Evolutionary conservation across 1,139 yeast species (phyloP).

Genomic region (Suhomyces chickasaworum): DNA sequence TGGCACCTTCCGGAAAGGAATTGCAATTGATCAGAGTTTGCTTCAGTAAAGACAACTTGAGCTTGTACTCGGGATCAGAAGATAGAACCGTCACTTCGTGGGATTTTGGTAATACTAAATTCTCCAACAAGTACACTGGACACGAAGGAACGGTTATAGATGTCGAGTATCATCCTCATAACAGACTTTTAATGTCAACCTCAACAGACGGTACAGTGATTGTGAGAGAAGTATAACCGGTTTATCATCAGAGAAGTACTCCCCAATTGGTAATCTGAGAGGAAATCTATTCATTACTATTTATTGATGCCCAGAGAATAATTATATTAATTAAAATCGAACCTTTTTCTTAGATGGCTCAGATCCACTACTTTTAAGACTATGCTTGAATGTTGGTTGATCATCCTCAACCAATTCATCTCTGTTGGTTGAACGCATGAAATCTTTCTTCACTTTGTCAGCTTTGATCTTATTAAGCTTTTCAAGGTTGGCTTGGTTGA

Average conservation of each 20-base stretch:
- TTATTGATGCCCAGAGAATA: too few species aligned
- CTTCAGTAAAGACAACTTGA: conserved; percentile 40
- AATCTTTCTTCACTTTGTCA: conserved; percentile 25
- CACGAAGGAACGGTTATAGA: conserved; percentile 66
- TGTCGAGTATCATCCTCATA: conserved; percentile 48
- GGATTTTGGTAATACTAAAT: conserved; percentile 55
- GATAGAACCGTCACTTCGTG: conserved; percentile 62
- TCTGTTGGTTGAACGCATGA: conserved; percentile 11
- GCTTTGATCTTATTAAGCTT: conserved; percentile 34
- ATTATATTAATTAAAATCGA: conserved; percentile 20
- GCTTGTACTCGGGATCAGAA: conserved; percentile 60
- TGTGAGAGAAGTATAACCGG: conserved; percentile 31
- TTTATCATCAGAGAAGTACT: too few species aligned
- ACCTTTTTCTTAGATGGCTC: conserved; percentile 24
- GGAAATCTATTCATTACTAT: too few species aligned
- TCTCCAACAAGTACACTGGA: conserved; percentile 54
- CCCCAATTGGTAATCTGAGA: too few species aligned
- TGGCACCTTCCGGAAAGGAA: conserved; percentile 60
- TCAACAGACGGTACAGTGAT: conserved; percentile 55
- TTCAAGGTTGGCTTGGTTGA: conserved; percentile 43
- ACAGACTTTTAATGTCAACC: conserved; percentile 43
- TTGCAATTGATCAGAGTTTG: conserved; percentile 52
- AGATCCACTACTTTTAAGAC: too few species aligned
- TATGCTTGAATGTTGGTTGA: not conserved
- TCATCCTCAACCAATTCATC: conserved; percentile 15